Base-by-base conservation (phyloP, 2,329 filamentous ascomycete species). In the Neofusicoccum ribis region DNA sequence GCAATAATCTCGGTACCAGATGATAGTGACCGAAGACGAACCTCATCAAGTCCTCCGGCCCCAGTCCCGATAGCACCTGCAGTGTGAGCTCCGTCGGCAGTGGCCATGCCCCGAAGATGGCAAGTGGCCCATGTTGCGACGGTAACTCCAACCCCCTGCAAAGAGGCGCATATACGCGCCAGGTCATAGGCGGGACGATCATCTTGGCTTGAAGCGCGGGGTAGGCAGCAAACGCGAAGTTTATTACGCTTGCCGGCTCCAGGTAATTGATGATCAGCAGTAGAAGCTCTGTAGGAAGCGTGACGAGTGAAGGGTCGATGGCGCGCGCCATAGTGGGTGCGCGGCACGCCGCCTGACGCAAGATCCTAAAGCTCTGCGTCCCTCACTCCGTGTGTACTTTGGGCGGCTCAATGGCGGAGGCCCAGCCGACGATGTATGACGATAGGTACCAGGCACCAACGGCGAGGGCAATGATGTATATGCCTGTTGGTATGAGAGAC, bases 401-500 rank as follows among this genome's bases (percentile, higher is more conserved):
- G 7, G 46, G 52, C 31, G 69, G 59, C 37, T 66, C 46, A 8
- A 71, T 70, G 41, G 70, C 59, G 7, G 68, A 68, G 3, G 77
- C 66, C 72, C 72, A 77, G 68, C 68, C 69, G 54, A 74, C 76
- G 39, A 85, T 76, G 67, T 73, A 73, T 11, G 73, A 77, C 2
- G 84, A 85, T 1, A 87, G 66, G 54, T 82, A 81, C 77, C 83
- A 85, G 34, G 83, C 81, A 44, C 79, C 69, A 43, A 83, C 67
- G 11, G 87, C 86, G 63, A 96, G 84, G 3, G 85, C 69, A 3
- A 84, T 71, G 63, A 96, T 83, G 77, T 93, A 96, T 41, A 79
- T 80, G 12, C 86, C 86, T 1, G 90, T 94, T 20, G 91, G 88
- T 23, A 90, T 72, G 15, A 98, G 81, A 3, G 93, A 96, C 60